Evolutionary conservation across 1,284 basidiomycete genomes (phyloP).

Genomic region (Hypsizygus ulmarius): DNA sequence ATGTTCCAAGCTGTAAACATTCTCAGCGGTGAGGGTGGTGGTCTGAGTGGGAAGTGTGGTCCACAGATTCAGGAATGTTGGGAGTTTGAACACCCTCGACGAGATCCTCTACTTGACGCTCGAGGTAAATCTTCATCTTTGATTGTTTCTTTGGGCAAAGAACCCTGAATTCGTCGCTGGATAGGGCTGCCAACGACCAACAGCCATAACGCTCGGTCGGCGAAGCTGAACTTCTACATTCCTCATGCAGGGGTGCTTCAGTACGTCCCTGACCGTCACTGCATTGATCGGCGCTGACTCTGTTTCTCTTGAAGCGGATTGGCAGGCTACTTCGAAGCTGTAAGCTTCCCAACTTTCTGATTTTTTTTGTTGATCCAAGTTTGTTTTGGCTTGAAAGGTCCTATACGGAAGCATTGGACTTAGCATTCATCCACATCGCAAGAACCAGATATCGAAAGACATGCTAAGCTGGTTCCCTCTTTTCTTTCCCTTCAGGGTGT

Average conservation of each 20-base stretch:
- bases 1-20: slow-evolving; percentile 94
- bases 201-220: slow-evolving; percentile 82
- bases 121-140: slow-evolving; percentile 49
- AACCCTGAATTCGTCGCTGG: background rate
- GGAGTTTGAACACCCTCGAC: slow-evolving; percentile 93
- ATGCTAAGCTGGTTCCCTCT: slow-evolving; percentile 99
- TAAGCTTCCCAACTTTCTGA: no score
- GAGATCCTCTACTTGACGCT: slow-evolving; percentile 71
- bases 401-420: slow-evolving; percentile 87
- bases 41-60: slow-evolving; percentile 66
- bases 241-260: slow-evolving; percentile 94
- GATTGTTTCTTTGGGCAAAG: background rate
- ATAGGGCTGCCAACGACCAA: slow-evolving; percentile 82
- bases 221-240: slow-evolving; percentile 85
- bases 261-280: slow-evolving; percentile 27
- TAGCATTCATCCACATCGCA: slow-evolving; percentile 91
- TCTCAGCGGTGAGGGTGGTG: slow-evolving; percentile 70
- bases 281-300: background rate
- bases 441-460: slow-evolving; percentile 81
- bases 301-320: slow-evolving; percentile 57
- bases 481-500: slow-evolving; percentile 90
- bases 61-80: slow-evolving; percentile 92
- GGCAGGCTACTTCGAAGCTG: slow-evolving; percentile 97
- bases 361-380: slow-evolving; percentile 1
- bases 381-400: slow-evolving; percentile 32